Evolutionary conservation across 768 basidiomycete genomes (phyloP).

Genomic region (Boletales sp.): DNA sequence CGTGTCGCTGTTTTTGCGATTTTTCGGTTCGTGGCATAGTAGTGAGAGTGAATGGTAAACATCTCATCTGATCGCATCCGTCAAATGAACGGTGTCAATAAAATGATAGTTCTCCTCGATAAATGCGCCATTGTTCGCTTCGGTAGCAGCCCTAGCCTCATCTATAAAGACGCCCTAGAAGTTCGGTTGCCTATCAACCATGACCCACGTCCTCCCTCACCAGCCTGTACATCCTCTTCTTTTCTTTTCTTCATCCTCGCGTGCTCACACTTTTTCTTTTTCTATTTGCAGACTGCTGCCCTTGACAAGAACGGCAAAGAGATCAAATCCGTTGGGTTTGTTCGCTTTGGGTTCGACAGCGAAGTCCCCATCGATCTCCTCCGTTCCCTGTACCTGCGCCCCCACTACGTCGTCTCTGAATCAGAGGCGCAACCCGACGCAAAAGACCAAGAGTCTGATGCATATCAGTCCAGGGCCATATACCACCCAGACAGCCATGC

Average conservation of each 20-base stretch:
- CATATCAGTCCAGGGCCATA: constrained; percentile 82
- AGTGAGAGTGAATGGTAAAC: no score
- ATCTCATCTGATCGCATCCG: no score
- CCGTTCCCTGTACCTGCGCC: constrained; percentile 83
- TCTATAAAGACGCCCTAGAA: no score
- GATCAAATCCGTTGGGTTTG: constrained; percentile 77
- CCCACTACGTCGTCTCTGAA: constrained; percentile 63
- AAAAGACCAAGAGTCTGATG: constrained; percentile 29
- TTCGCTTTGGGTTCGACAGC: constrained; percentile 88
- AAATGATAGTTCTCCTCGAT: no score
- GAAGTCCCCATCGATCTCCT: constrained; percentile 76
- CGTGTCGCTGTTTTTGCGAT: constrained; percentile 66
- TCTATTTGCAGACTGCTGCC: constrained; percentile 56
- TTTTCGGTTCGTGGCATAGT: constrained; percentile 65
- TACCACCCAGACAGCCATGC: constrained; percentile 75
- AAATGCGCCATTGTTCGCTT: no score
- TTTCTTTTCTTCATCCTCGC: not conserved
- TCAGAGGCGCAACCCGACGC: constrained; percentile 34
- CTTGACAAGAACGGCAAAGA: constrained; percentile 73
- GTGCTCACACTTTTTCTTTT: constrained; percentile 5
- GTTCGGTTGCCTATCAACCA: constrained; percentile 1
- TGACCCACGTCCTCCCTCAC: constrained; percentile 22
- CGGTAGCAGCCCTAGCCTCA: no score
- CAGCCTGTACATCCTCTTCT: constrained; percentile 11
- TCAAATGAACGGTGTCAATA: no score